Base-by-base conservation (phyloP, 768 basidiomycete species). In the Imleria badia region DNA sequence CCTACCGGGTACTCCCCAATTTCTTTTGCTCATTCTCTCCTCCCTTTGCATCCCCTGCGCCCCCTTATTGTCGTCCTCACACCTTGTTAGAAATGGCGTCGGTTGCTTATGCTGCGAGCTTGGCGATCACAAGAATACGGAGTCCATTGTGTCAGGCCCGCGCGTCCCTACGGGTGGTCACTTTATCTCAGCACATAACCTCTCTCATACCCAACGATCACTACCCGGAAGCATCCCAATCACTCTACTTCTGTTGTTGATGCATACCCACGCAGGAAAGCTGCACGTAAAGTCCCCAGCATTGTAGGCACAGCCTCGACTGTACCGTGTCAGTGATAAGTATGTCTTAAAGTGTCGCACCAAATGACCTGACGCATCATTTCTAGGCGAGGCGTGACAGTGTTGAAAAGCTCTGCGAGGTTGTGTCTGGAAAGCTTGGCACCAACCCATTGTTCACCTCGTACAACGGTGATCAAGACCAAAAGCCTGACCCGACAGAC, bases 271-370 rank as follows among this genome's bases (percentile, higher is more conserved):
- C 75, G 76, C 56, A 77, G 75, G 62, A 79, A 79, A n/a, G 66
- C 62, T n/a, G 70, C 34, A 57, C 73, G 39, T 15, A 58, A 62
- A 34, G 70, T 82, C 17, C 80, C 83, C 10, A 75, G 80, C 22
- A 76, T 80, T 47, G 65, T 68, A 48, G 79, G 78, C 19, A 66
- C 70, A 3, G 60, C 66, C 2, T 65, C 73, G 12, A 72, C 79
- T 8, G 72, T 84, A 6, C 86, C 87, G n/a, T 3, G 81, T 87
- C 42, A 97, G 98, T 59, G 97, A 99, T 17, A 99, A 95, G 4
- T 98, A 98, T 69, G 93, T 98, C 51, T 99, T 99, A 85, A 99
- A 99, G 73, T 98, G 98, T 81, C 88, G 88, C 53, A 96, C 97
- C 96, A 6, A 89, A 90, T 60, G 94, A 93, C 14, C 83, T 93